Evolutionary conservation across 768 basidiomycete species (phyloP), one percentile per base, ranked within the genome.

Genomic region (Royoungia palumana): DNA sequence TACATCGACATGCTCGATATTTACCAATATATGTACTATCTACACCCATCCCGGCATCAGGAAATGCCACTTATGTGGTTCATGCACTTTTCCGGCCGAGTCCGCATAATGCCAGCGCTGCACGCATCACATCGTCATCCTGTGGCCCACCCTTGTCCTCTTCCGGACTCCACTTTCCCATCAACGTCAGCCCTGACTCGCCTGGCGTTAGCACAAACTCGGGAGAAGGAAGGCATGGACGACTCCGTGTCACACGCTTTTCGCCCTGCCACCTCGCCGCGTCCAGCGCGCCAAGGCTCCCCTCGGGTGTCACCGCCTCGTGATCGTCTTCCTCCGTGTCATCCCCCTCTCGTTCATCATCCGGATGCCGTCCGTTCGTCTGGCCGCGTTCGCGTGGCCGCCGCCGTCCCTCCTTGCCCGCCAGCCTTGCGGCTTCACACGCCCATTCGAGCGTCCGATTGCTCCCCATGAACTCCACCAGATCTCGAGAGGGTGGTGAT

Each of bases 101-200:
- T 28, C 85, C 84, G 61, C 84, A 87, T 17, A 87, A 66, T 36
- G 79, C 80, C 35, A 85, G 68, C 22, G 85, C 85, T 20, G 83
- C 85, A 51, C 77, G 78, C 80, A 87, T 83, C 67, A 80, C 79
- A 47, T 84, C 84, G 28, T 83, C 79, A 61, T 85, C 81, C 38
- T 77, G 74, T 60, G 50, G 53, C 7, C 7, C 49, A 20, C 51
- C 51, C 50, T 66, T 60, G 21, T 44, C 46, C 11, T 16, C 34
- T 24, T 40, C 24, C 24, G 28, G 7, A 17, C 37, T 14, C 50
- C 48, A 50, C 36, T 38, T 51, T 19, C 34, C 44, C 42, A n/a
- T 19, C 8, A 35, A 24, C 16, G 35, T 38, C 16, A 43, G 8
- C 11, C 6, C 17, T 1, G 46, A 17, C 4, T 25, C 24, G 24